phyloP scores from a whole-genome alignment of 371 early-diverging fungal genomes.

The Fennellomyces sp. region DNA sequence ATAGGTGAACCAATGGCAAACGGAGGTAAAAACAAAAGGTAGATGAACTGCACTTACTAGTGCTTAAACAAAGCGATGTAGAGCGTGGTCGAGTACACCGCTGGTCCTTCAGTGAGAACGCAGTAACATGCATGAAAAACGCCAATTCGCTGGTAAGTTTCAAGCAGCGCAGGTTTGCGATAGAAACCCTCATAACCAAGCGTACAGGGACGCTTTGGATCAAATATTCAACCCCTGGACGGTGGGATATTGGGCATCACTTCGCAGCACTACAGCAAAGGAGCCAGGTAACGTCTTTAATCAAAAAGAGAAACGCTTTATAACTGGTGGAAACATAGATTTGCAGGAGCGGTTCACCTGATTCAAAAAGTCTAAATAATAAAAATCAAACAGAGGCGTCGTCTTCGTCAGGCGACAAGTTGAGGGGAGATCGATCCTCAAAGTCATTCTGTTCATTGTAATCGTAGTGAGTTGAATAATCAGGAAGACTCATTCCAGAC shows the following conservation, averaged over 20 bases:
- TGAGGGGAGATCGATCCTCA: neutral
- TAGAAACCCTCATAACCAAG: neutral
- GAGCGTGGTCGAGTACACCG: slow-evolving; percentile 44
- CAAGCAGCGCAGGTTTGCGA: neutral
- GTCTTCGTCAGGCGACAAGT: neutral
- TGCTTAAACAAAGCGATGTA: too few relatives aligned
- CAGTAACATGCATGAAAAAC: slow-evolving; percentile 25
- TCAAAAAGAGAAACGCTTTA: neutral
- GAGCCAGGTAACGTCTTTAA: slow-evolving; percentile 25
- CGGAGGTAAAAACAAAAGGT: slow-evolving; percentile 38
- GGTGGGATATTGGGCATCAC: slow-evolving; percentile 31
- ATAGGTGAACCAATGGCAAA: slow-evolving; percentile 51
- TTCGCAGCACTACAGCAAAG: slow-evolving; percentile 34
- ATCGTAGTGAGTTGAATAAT: neutral
- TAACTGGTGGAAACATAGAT: slow-evolving; percentile 13
- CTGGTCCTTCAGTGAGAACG: slow-evolving; percentile 18
- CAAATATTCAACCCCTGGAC: slow-evolving; percentile 28
- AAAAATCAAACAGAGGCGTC: neutral
- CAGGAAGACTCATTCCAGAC: neutral
- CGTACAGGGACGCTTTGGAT: slow-evolving; percentile 41
- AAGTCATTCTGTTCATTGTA: neutral
- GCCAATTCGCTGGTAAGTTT: slow-evolving; percentile 17
- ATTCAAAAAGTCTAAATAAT: slow-evolving; percentile 1
- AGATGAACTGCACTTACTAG: too few relatives aligned
- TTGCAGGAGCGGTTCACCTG: slow-evolving; percentile 32